A percentile compares a stretch with the other conserved stretches of the same genome.
phyloP scores from a whole-genome alignment of 2,329 filamentous ascomycete species.

The Thielaviopsis musarum region DNA sequence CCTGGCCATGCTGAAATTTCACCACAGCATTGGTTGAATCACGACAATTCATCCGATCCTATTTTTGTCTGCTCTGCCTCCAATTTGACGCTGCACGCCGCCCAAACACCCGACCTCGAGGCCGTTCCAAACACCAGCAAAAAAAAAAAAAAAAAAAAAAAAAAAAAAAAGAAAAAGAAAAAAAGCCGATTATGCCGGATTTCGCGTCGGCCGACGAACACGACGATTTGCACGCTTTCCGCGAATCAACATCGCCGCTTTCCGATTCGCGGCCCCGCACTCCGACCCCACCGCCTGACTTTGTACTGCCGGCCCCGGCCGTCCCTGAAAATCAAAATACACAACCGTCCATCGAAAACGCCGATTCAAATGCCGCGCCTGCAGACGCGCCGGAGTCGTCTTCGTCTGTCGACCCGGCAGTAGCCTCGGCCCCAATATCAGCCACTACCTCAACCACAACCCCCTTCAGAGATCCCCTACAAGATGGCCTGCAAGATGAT shows the following conservation, averaged over 20 bases:
- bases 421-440: background rate
- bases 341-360: background rate
- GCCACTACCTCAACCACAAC: conserved; percentile 13
- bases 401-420: background rate
- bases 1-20: conserved; percentile 39
- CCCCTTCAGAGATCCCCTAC: conserved; percentile 16
- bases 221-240: conserved; percentile 16
- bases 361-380: conserved; percentile 14
- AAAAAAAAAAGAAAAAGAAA: background rate
- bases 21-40: conserved; percentile 27
- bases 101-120: conserved; percentile 26
- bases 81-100: conserved; percentile 36
- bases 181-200: conserved; percentile 37
- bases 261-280: conserved; percentile 13
- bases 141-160: background rate
- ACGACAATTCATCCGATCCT: conserved; percentile 35
- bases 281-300: conserved; percentile 13
- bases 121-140: conserved; percentile 16
- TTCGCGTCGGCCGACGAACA: conserved; percentile 34
- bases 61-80: conserved; percentile 41
- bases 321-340: background rate
- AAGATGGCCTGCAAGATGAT: conserved; percentile 28
- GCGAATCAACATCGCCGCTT: conserved; percentile 14
- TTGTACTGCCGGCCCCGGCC: conserved; percentile 5
- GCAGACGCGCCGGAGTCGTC: background rate